Conservation (phyloP, 768 basidiomycete genomes). For the Rhodocollybia butyracea region DNA sequence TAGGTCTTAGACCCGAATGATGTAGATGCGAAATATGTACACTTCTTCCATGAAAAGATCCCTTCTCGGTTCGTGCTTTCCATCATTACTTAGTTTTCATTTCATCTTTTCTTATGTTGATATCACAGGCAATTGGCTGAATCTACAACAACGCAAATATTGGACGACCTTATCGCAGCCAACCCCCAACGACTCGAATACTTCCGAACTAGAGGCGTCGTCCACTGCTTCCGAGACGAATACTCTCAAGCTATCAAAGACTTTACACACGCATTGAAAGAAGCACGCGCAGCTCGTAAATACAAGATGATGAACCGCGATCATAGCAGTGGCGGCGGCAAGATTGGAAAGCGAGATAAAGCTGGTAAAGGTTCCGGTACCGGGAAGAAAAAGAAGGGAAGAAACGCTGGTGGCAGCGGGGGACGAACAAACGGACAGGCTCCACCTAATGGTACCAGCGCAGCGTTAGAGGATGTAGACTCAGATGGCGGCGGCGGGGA, state of each 20-base stretch:
- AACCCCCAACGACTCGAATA: slow-evolving; percentile 81
- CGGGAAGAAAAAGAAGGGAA: slow-evolving; percentile 55
- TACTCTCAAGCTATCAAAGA: slow-evolving; percentile 71
- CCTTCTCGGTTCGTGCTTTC: slow-evolving; percentile 68
- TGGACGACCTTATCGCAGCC: slow-evolving; percentile 74
- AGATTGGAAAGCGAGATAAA: background rate
- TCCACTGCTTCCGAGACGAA: slow-evolving; percentile 86
- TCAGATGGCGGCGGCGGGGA: slow-evolving; percentile 18
- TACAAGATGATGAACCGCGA: slow-evolving; percentile 35
- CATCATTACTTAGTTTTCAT: background rate
- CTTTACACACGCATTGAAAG: slow-evolving; percentile 77
- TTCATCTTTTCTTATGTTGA: slow-evolving; percentile 16
- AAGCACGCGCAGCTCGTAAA: slow-evolving; percentile 70
- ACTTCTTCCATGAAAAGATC: slow-evolving; percentile 95
- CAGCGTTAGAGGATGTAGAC: slow-evolving; percentile 40
- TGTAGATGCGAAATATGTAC: slow-evolving; percentile 80
- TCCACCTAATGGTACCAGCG: slow-evolving; percentile 63
- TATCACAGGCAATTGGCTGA: slow-evolving; percentile 83
- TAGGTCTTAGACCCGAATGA: slow-evolving; percentile 62
- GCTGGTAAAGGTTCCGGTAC: slow-evolving; percentile 23
- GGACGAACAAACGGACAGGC: slow-evolving; percentile 59
- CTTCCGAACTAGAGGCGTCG: slow-evolving; percentile 86
- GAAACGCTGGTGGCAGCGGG: slow-evolving; percentile 24
- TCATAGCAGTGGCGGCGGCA: slow-evolving; percentile 22
- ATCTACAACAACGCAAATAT: slow-evolving; percentile 71